Base-by-base conservation (phyloP, 345 rosid genomes). In the Excoecaria cochinchinensis region DNA sequence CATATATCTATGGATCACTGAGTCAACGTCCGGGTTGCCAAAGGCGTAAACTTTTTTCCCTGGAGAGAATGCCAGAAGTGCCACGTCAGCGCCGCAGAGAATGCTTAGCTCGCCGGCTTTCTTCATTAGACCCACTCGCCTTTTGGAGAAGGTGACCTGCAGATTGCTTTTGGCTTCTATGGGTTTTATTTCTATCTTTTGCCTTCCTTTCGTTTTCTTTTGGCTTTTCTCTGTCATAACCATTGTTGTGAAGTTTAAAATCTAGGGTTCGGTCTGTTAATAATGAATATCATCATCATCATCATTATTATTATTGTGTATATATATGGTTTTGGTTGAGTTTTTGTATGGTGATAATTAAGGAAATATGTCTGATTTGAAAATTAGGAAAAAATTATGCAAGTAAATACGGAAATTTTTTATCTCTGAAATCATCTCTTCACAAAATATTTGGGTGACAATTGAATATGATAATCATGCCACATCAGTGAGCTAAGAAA, bases 51-150 rank as follows among this genome's bases (percentile, higher is more conserved):
- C 71, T 47, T 83, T 81, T 6, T 73, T 73, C n/a, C 81, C 74
- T 10, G 86, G 86, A 11, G 86, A 83, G 57, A 85, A 75, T 1
- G 77, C 53, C 5, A 85, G 25, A 46, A 83, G 17, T 8, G 82
- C 86, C 3, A 83, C 76, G 21, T 83, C 70, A 0, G 73, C 82
- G 0, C 85, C 88, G 3, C 83, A 81, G 4, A 85, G 63, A 15
- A 80, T 73, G 53, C 82, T 72, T 1, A 81, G 79, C 70, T 79
- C 88, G 47, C 77, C 75, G 0, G 85, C 88, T 64, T 83, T 86
- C 73, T 78, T 86, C 75, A 81, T 70, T 19, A 83, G 74, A n/a
- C 88, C 85, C 0, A 24, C 38, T 0, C 80, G 80, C 14, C 76
- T 71, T 46, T 77, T 72, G 2, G 80, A 77, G 72, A 71, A 77